Conservation (phyloP, 1,139 yeast genomes). For the Meyerozyma carpophila region DNA sequence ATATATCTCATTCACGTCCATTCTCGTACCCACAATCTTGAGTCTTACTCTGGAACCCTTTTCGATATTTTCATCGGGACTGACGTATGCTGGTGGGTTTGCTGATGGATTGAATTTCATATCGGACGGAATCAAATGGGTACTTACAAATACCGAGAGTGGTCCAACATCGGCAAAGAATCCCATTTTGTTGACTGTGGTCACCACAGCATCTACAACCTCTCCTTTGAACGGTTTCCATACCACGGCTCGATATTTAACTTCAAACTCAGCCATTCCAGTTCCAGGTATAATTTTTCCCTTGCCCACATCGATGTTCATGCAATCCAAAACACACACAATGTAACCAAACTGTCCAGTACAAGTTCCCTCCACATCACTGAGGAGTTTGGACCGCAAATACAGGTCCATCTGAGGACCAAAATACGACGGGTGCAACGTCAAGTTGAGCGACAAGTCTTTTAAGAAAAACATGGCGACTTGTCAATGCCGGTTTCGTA, state of each 20-base stretch:
- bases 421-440: slow-evolving; percentile 94
- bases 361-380: slow-evolving; percentile 98
- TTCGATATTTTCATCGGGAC: slow-evolving; percentile 91
- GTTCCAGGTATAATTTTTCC: slow-evolving; percentile 85
- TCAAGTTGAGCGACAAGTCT: slow-evolving; percentile 84
- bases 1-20: slow-evolving; percentile 94
- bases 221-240: slow-evolving; percentile 99
- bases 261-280: slow-evolving; percentile 96
- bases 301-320: slow-evolving; percentile 91
- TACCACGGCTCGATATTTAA: slow-evolving; percentile 92
- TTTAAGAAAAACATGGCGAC: slow-evolving; percentile 48
- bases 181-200: slow-evolving; percentile 93
- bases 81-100: slow-evolving; percentile 96
- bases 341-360: slow-evolving; percentile 98
- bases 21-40: slow-evolving; percentile 94
- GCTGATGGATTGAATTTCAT: slow-evolving; percentile 93
- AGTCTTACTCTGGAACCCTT: slow-evolving; percentile 91
- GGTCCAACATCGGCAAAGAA: slow-evolving; percentile 99
- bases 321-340: slow-evolving; percentile 91
- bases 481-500: neutral
- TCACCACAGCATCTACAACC: slow-evolving; percentile 94
- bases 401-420: slow-evolving; percentile 98
- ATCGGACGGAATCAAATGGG: slow-evolving; percentile 91
- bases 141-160: slow-evolving; percentile 86
- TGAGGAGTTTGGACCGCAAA: slow-evolving; percentile 79